A percentile compares a stretch with the other conserved stretches of the same genome.
phyloP scores from a whole-genome alignment of 306 rosid species.

The Vicia sativa region DNA sequence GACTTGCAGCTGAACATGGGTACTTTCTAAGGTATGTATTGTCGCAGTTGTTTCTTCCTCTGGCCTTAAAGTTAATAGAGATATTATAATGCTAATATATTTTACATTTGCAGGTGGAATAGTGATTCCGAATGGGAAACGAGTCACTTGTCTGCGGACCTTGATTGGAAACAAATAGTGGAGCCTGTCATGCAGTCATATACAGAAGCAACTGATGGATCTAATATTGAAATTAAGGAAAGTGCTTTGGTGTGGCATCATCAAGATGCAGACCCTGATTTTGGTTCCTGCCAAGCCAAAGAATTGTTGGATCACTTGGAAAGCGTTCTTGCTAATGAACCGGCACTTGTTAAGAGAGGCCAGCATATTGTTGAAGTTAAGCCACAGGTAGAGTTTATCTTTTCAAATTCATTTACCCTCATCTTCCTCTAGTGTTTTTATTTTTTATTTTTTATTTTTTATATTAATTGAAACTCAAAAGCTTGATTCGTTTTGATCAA shows the following conservation, averaged over 20 bases:
- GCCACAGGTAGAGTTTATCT: constrained; percentile 74
- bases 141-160: constrained; percentile 58
- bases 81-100: neutral
- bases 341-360: constrained; percentile 71
- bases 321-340: constrained; percentile 78
- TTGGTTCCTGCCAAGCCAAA: constrained; percentile 88
- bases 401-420: neutral
- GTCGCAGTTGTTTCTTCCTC: constrained; percentile 16
- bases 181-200: constrained; percentile 75
- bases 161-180: constrained; percentile 77
- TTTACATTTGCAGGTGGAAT: constrained; percentile 57
- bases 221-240: constrained; percentile 72
- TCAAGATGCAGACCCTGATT: constrained; percentile 87
- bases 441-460: neutral
- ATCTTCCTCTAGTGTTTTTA: neutral
- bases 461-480: neutral
- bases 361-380: constrained; percentile 86
- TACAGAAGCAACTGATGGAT: constrained; percentile 85
- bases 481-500: constrained; percentile 25
- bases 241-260: constrained; percentile 93
- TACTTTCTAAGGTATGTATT: constrained; percentile 65
- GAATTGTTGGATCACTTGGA: constrained; percentile 78
- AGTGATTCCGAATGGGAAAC: constrained; percentile 70
- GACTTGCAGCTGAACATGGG: constrained; percentile 93
- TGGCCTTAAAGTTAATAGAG: neutral